Evolutionary conservation across 164 flowering plant species (phyloP).

Genomic region (Brasenia schreberi): DNA sequence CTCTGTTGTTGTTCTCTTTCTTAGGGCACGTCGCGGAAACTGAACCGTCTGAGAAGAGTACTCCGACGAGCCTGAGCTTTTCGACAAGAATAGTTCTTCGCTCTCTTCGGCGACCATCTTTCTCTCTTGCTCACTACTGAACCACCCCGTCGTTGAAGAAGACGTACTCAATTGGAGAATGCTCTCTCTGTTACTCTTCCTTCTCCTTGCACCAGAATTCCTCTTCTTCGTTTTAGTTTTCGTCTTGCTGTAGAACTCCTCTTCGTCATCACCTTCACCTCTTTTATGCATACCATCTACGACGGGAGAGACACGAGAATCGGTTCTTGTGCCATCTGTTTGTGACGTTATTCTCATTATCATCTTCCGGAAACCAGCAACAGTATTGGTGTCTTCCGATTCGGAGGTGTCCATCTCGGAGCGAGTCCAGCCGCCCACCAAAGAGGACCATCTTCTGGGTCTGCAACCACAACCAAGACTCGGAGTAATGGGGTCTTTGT

Average conservation of each 20-base stretch:
- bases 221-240: neutral
- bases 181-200: neutral
- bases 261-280: neutral
- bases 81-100: neutral
- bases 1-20: neutral
- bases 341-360: neutral
- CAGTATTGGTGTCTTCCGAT: neutral
- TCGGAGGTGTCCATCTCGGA: neutral
- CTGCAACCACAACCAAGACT: neutral
- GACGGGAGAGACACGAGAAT: no score
- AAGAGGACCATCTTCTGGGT: neutral
- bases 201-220: neutral
- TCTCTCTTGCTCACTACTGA: constrained; percentile 1
- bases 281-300: neutral
- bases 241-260: neutral
- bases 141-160: neutral
- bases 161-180: neutral
- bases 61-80: neutral
- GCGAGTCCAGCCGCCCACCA: neutral
- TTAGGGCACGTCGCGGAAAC: neutral
- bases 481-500: neutral
- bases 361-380: neutral
- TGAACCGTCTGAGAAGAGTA: neutral
- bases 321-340: neutral
- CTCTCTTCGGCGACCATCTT: neutral